Conservation (phyloP, 2,329 filamentous ascomycete genomes). For the Penicillium palitans region DNA sequence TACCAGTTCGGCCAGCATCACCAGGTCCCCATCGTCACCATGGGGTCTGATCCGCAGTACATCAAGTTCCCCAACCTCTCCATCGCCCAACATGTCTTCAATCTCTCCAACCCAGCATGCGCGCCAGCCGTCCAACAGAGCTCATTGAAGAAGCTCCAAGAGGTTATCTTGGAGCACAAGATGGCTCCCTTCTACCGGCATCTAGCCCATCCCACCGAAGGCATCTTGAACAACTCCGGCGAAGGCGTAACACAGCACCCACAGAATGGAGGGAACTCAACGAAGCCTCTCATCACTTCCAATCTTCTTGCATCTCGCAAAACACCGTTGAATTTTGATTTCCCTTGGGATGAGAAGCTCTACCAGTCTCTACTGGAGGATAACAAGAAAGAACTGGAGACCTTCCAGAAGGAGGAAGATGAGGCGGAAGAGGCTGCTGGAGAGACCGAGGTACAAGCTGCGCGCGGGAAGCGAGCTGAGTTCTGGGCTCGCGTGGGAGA, state of each 20-base stretch:
- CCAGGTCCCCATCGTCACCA: constrained; percentile 44
- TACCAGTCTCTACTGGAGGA: constrained; percentile 76
- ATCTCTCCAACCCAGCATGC: constrained; percentile 62
- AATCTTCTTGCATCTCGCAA: constrained; percentile 75
- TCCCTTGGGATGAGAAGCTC: constrained; percentile 88
- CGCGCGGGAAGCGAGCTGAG: constrained; percentile 90
- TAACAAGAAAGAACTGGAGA: constrained; percentile 75
- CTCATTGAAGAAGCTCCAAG: constrained; percentile 61
- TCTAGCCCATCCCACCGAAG: constrained; percentile 66
- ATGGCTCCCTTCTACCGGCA: constrained; percentile 68
- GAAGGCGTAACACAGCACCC: constrained; percentile 59
- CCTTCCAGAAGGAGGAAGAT: constrained; percentile 81
- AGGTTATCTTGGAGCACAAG: constrained; percentile 63
- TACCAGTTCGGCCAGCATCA: background rate
- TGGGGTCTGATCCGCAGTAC: constrained; percentile 64
- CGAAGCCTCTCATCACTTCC: constrained; percentile 58
- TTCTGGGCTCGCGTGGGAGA: constrained; percentile 95
- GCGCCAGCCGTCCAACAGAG: constrained; percentile 54
- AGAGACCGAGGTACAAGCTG: constrained; percentile 91
- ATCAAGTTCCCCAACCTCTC: constrained; percentile 64
- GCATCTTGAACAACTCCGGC: constrained; percentile 74
- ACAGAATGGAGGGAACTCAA: constrained; percentile 39
- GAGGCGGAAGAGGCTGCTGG: constrained; percentile 95
- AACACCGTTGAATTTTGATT: constrained; percentile 62
- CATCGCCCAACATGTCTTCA: constrained; percentile 67